Conservation (phyloP, 441 rosid species). For the Syzygium malaccense region DNA sequence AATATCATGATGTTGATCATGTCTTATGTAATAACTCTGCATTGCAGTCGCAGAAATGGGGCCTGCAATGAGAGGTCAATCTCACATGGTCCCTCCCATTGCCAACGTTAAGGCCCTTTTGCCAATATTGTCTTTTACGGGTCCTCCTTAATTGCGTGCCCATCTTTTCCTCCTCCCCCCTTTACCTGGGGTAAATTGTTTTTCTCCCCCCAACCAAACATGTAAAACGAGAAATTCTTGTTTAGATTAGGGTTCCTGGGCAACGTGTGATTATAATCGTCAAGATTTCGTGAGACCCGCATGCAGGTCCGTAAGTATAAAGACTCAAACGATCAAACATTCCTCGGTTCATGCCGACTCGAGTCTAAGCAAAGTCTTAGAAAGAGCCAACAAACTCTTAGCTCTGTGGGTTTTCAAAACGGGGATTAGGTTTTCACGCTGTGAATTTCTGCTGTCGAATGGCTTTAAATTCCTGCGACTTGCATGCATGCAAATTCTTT, state of each 20-base stretch:
- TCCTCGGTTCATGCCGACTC: background rate
- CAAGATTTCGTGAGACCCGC: background rate
- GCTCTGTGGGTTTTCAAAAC: background rate
- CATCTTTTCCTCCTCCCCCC: background rate
- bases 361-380: background rate
- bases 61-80: constrained; percentile 22
- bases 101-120: background rate
- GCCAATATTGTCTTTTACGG: background rate
- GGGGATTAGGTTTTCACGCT: background rate
- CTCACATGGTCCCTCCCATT: constrained; percentile 10
- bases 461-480: background rate
- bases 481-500: background rate
- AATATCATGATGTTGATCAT: constrained; percentile 26
- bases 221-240: too few relatives aligned
- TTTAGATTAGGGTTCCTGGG: background rate
- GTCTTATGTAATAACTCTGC: constrained; percentile 29
- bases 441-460: background rate
- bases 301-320: background rate
- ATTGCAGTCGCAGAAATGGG: constrained; percentile 10
- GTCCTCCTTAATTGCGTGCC: background rate
- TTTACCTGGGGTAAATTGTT: background rate
- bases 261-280: background rate
- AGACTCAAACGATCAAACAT: background rate
- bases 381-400: background rate
- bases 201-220: accelerated